Evolutionary conservation across 78 protist genomes (phyloP).

Genomic region (Dictyostelium firmibasis): DNA sequence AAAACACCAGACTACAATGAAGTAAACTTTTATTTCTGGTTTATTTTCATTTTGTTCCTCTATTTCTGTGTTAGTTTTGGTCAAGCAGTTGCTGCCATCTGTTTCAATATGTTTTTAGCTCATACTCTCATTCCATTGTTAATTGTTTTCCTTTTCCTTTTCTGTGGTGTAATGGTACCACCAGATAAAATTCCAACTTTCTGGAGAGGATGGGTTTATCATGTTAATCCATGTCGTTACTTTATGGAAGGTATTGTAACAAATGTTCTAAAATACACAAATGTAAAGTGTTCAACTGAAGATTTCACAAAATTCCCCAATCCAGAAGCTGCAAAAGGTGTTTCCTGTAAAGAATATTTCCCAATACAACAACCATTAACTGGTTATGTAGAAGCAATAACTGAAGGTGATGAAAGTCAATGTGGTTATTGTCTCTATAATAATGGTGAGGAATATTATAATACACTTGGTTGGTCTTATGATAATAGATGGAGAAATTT

Average conservation of each 20-base stretch:
- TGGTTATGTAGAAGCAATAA: neutral
- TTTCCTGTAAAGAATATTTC: neutral
- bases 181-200: constrained; percentile 1
- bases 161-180: constrained; percentile 59
- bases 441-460: constrained; percentile 42
- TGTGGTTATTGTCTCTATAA: constrained; percentile 66
- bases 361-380: neutral
- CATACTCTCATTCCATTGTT: neutral
- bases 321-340: neutral
- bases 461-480: constrained; percentile 5
- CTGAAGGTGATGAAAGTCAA: neutral
- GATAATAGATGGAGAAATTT: constrained; percentile 47
- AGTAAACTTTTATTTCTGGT: constrained; percentile 53
- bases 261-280: neutral
- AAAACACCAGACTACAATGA: no score
- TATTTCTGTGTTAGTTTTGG: constrained; percentile 42
- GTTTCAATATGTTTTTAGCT: constrained; percentile 27
- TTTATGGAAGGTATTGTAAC: constrained; percentile 74
- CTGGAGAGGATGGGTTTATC: constrained; percentile 22
- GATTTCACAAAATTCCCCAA: constrained; percentile 25
- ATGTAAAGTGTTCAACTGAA: neutral
- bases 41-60: neutral
- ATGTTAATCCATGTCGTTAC: constrained; percentile 21
- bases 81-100: constrained; percentile 40
- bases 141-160: constrained; percentile 33